Conservation (phyloP, 2,329 filamentous ascomycete genomes). For the Curvularia sp. region DNA sequence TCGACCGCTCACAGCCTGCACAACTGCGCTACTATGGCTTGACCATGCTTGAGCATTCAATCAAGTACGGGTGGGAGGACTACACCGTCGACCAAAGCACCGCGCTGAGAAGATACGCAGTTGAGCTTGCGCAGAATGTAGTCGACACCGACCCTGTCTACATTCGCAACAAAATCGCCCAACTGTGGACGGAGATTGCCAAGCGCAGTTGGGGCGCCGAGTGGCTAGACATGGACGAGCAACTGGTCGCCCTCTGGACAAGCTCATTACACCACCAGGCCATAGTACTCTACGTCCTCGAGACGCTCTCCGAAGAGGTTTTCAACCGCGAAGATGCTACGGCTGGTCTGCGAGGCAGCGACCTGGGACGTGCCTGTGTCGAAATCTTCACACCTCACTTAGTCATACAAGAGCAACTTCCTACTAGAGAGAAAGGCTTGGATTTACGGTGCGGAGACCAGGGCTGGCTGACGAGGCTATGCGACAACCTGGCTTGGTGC, state of each 20-base stretch:
- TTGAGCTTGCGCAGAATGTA: conserved; percentile 77
- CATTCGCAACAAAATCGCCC: conserved; percentile 89
- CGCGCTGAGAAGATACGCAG: conserved; percentile 76
- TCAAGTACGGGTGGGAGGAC: conserved; percentile 82
- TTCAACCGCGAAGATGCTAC: conserved; percentile 90
- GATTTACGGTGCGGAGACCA: conserved; percentile 79
- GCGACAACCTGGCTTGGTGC: conserved; percentile 76
- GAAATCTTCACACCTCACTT: conserved; percentile 87
- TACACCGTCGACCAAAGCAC: conserved; percentile 73
- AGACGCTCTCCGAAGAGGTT: conserved; percentile 91
- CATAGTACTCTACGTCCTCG: conserved; percentile 85
- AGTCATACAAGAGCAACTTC: conserved; percentile 78
- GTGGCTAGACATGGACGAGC: conserved; percentile 93
- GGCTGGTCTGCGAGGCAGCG: conserved; percentile 80
- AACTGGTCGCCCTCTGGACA: conserved; percentile 81
- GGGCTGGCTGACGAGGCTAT: conserved; percentile 85
- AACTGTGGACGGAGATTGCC: conserved; percentile 93
- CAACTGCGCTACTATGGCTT: conserved; percentile 93
- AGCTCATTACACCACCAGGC: conserved; percentile 73
- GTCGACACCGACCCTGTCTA: conserved; percentile 78
- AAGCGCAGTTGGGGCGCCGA: conserved; percentile 92
- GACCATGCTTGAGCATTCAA: conserved; percentile 86
- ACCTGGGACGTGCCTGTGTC: conserved; percentile 86
- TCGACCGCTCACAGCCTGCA: conserved; percentile 75
- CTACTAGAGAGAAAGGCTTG: conserved; percentile 72